Evolutionary conservation across 1,284 basidiomycete species (phyloP), one percentile per base, ranked within the genome.

Genomic region (Mycosarcoma maydis): DNA sequence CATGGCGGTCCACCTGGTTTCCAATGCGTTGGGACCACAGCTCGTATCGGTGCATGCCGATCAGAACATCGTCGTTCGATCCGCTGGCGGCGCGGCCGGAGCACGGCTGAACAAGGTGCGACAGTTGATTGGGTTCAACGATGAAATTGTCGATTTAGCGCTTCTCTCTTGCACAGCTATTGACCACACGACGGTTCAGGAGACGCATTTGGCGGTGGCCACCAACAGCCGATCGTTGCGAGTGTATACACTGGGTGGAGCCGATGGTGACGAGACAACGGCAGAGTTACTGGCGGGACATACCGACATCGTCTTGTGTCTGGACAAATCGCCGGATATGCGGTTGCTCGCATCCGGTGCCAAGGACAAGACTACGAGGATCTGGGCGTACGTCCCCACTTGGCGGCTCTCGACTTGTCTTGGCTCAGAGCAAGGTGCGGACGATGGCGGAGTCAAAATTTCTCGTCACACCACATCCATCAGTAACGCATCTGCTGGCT

Each of bases 81-180:
- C 46, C 9, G 37, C 70, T 11, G 48, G 23, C n/a, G 13, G 23
- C 83, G 94, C 8, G 16, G 14, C 26, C 83, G 94, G 7, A 82
- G 85, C 7, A 86, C 34, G 34, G 84, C 86, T n/a, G 88, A 89
- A n/a, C 17, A 68, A 69, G 22, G 47, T 60, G 13, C 59, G 72
- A 14, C 94, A 97, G 75, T 84, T 98, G 62, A 89, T 98, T 64
- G 96, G 96, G 0, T 98, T 91, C 86, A 98, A 98, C 82, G 96
- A 98, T 83, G 94, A 98, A 82, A 94, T 98, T 72, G 91, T 98
- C 45, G 95, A 98, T 76, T 85, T 98, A 57, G 61, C 76, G 6
- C 59, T 81, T 4, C 59, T 80, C 0, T 51, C 72, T 2, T 16
- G 22, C 6, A 24, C 14, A n/a, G 32, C 42, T n/a, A n/a, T n/a